A percentile compares a stretch with the other conserved stretches of the same genome.
phyloP scores from a whole-genome alignment of 1,284 basidiomycete species.

The Hemileia vastatrix region DNA sequence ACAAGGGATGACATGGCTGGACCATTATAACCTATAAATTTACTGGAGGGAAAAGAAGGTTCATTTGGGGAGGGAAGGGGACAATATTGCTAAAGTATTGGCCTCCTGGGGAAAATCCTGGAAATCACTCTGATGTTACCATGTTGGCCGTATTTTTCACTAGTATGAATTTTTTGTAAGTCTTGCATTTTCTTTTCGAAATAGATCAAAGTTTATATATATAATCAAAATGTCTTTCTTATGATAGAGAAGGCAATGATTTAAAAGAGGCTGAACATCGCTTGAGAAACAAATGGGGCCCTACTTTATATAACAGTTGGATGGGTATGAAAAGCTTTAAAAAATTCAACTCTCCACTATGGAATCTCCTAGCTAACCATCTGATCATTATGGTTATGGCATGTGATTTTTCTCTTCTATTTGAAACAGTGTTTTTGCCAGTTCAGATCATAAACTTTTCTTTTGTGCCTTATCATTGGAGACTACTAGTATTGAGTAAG shows the following conservation, averaged over 20 bases:
- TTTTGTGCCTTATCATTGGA: slow-evolving; percentile 11
- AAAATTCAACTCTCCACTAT: not conserved
- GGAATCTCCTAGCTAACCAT: not conserved
- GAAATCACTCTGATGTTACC: too few relatives aligned
- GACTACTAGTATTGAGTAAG: slow-evolving; percentile 18
- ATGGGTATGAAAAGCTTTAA: not conserved
- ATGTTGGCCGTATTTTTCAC: slow-evolving; percentile 22
- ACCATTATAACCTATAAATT: too few relatives aligned
- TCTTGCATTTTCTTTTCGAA: not conserved
- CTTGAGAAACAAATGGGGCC: slow-evolving; percentile 18
- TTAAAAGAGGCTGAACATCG: slow-evolving; percentile 12
- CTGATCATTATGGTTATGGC: not conserved
- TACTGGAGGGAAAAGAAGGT: too few relatives aligned
- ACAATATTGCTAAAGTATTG: too few relatives aligned
- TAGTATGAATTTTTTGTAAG: slow-evolving; percentile 20
- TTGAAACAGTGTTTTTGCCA: slow-evolving; percentile 3
- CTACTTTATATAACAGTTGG: slow-evolving; percentile 19
- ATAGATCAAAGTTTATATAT: not conserved
- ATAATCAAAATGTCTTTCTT: not conserved
- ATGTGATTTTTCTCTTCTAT: not conserved
- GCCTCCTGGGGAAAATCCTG: too few relatives aligned
- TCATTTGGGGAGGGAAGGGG: too few relatives aligned
- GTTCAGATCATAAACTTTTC: slow-evolving; percentile 18
- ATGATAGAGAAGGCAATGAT: slow-evolving; percentile 18
- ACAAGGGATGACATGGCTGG: too few relatives aligned